Conservation (phyloP, 768 basidiomycete species). For the Rhizopogon vesiculosus region DNA sequence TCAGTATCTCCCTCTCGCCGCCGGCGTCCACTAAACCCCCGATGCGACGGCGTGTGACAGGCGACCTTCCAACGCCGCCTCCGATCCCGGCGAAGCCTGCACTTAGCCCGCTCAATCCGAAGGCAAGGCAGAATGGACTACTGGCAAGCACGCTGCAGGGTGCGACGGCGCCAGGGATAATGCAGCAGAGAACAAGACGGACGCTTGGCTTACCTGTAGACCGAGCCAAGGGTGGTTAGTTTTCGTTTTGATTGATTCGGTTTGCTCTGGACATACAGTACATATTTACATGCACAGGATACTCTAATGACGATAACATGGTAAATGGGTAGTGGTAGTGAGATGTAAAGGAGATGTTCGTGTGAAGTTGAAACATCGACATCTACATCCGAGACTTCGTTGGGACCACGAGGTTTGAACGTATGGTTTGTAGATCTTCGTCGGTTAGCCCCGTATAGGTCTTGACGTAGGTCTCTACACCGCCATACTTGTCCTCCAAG, state of each 20-base stretch:
- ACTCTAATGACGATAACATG: not conserved
- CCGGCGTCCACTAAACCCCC: conserved; percentile 32
- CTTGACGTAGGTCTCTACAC: conserved; percentile 60
- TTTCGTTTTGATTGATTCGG: not conserved
- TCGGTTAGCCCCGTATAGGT: conserved; percentile 52
- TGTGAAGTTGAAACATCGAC: not conserved
- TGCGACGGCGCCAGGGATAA: conserved; percentile 15
- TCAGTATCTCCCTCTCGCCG: not conserved
- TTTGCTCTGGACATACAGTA: not conserved
- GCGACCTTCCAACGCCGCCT: conserved; percentile 33
- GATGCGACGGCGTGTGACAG: conserved; percentile 61
- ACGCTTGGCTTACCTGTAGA: conserved; percentile 35
- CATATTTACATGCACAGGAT: not conserved
- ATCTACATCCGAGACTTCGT: conserved; percentile 27
- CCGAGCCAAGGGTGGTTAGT: conserved; percentile 18
- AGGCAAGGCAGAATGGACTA: conserved; percentile 48
- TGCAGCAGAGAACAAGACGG: conserved; percentile 37
- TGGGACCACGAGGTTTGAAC: conserved; percentile 47
- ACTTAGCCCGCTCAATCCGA: conserved; percentile 72
- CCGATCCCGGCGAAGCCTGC: conserved; percentile 34
- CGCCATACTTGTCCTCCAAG: conserved; percentile 60
- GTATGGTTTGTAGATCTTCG: conserved; percentile 58
- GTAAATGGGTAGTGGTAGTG: not conserved
- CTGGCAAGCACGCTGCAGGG: conserved; percentile 31
- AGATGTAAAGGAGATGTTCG: not conserved